Base-by-base conservation (phyloP, 1,139 yeast genomes). In the Suhomyces guaymorum region DNA sequence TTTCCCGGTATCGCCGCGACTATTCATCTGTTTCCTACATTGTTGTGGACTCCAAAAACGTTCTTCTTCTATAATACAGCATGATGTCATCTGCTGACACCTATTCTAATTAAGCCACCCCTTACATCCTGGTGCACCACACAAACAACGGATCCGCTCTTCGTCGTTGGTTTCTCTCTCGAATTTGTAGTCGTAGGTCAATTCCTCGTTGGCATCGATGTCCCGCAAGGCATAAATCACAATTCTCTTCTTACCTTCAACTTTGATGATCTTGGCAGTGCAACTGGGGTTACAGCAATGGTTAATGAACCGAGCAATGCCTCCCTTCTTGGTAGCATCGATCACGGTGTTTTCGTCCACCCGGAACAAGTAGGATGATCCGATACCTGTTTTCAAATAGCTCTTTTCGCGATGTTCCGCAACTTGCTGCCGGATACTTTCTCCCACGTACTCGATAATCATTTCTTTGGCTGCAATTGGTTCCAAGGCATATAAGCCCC, bases 381-480 rank as follows among this genome's bases (percentile, higher is more conserved):
- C 98, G 48, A 92, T 89, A 17, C 99, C 99, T 1, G 94, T 86
- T 47, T 86, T 78, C 44, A 88, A 64, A 55, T 92, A 94, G 33
- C 85, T 75, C 56, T 82, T 80, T 55, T 94, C 99, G 33, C 98
- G 73, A 51, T 87, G 79, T 51, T 94, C 98, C 1, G 97, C 96
- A 24, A 90, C 92, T 39, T 89, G 96, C 53, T 90, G 97, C 41
- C 98, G 72, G 22, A 94, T 82, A 40, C 95, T 76, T 52, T 92
- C 98, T 21, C 99, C 99, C n/a, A 92, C 97, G 52, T 92, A 92
- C 59, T 94, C 99, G 42, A 94, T 92, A 51, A 92, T 90, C 97
- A 92, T 92, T 60, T 92, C 98, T 48, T 83, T 85, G 1, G 95
- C 94, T 10, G 89, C 86, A 52, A 92, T 92, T 1, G 95, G 95